phyloP scores from a whole-genome alignment of 202 grass and related monocot genomes.

The Schoenoplectus triqueter region DNA sequence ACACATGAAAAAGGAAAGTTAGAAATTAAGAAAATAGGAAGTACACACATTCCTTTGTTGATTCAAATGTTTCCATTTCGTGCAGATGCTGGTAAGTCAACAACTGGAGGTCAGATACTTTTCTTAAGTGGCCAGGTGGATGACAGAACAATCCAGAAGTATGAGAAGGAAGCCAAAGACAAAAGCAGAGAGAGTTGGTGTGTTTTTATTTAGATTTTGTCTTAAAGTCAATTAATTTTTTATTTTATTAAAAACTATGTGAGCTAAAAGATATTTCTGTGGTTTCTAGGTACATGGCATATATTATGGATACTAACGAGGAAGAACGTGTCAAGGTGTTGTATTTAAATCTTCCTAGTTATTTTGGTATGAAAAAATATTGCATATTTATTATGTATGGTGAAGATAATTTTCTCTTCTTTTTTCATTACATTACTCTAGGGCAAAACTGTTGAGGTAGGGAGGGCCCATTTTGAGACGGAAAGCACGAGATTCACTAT shows the following conservation, averaged over 20 bases:
- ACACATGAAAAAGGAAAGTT: too few species aligned
- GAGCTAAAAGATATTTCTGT: constrained; percentile 22
- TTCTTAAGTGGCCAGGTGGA: constrained; percentile 97
- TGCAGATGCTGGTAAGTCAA: constrained; percentile 96
- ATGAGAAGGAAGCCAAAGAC: constrained; percentile 99
- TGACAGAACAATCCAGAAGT: constrained; percentile 97
- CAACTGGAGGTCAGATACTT: constrained; percentile 91
- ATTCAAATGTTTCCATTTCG: constrained; percentile 35
- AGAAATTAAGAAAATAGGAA: not conserved
- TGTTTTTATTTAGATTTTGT: constrained; percentile 30
- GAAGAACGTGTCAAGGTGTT: constrained; percentile 89
- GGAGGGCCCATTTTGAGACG: constrained; percentile 97
- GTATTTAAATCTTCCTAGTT: not conserved
- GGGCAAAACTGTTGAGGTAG: constrained; percentile 98
- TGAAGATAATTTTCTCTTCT: constrained; percentile 19
- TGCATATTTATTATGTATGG: constrained; percentile 14
- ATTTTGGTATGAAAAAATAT: constrained; percentile 27
- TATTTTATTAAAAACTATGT: constrained; percentile 22
- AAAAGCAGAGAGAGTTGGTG: constrained; percentile 98
- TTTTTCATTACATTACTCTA: constrained; percentile 41
- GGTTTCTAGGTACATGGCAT: constrained; percentile 95
- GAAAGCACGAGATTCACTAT: constrained; percentile 95
- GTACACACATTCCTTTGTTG: not conserved
- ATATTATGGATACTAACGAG: constrained; percentile 99
- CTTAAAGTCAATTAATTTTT: constrained; percentile 23